Conservation (phyloP, 106 monocot species). For the Agapanthus africanus region DNA sequence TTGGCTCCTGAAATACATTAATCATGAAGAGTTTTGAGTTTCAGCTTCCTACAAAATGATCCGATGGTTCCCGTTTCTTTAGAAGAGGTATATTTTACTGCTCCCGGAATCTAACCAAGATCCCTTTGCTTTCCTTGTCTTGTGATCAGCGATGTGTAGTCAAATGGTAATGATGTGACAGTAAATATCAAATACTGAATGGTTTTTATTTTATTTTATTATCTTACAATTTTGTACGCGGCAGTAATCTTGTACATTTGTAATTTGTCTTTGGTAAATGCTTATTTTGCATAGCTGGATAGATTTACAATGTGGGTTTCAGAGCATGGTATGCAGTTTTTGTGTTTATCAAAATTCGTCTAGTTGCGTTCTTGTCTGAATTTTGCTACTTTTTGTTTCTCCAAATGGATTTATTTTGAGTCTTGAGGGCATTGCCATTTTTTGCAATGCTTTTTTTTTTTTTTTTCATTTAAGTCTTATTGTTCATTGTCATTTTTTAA, state of each 20-base stretch:
- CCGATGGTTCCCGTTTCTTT: too few species aligned
- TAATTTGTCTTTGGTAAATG: not conserved
- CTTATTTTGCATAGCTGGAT: not conserved
- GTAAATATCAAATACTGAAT: not conserved
- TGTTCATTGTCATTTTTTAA: too few species aligned
- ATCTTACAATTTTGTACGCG: not conserved
- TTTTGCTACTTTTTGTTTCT: too few species aligned
- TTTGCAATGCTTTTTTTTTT: too few species aligned
- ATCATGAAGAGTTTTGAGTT: conserved; percentile 13
- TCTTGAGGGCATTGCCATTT: too few species aligned
- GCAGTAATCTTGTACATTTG: not conserved
- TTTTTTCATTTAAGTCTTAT: too few species aligned
- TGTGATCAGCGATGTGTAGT: not conserved
- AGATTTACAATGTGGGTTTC: not conserved
- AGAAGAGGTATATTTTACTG: not conserved
- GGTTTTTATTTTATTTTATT: too few species aligned
- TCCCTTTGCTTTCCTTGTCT: not conserved
- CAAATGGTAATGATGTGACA: not conserved
- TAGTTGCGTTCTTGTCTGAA: too few species aligned
- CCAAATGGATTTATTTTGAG: too few species aligned
- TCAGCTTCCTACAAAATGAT: not conserved
- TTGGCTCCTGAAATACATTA: conserved; percentile 35
- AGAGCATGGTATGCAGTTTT: too few species aligned
- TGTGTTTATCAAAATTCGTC: too few species aligned
- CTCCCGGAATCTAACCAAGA: not conserved